Evolutionary conservation across 495 filamentous ascomycete genomes (phyloP).

Genomic region (Xylaria palmicola): DNA sequence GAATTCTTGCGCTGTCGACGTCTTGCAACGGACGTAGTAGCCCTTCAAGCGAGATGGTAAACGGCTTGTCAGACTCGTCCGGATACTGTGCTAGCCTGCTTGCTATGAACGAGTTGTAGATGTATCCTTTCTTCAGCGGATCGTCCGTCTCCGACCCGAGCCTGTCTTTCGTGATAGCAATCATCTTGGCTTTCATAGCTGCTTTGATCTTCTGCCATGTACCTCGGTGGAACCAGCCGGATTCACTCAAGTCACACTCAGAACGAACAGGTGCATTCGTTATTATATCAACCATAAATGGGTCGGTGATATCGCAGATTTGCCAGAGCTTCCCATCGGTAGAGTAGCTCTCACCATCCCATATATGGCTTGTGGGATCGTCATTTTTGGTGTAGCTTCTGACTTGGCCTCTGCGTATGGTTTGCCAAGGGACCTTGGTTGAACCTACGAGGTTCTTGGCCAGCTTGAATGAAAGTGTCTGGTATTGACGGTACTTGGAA

Average conservation of each 20-base stretch:
- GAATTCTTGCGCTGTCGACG: conserved; percentile 17
- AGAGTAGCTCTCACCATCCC: conserved; percentile 68
- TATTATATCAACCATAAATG: conserved; percentile 58
- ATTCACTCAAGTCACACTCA: conserved; percentile 56
- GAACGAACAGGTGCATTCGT: conserved; percentile 43
- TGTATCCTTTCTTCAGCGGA: conserved; percentile 25
- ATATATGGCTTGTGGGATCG: conserved; percentile 63
- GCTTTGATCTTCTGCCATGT: conserved; percentile 76
- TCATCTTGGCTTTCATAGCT: conserved; percentile 82
- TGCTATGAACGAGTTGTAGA: conserved; percentile 29
- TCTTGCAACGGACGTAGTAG: conserved; percentile 29
- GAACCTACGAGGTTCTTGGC: conserved; percentile 43
- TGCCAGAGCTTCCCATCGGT: conserved; percentile 87
- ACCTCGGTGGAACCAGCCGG: conserved; percentile 81
- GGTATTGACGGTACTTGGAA: conserved; percentile 73
- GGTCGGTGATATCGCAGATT: conserved; percentile 86
- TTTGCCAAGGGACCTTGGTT: conserved; percentile 48
- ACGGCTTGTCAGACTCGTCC: conserved; percentile 25
- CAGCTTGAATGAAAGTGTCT: conserved; percentile 78
- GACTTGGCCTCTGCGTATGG: conserved; percentile 32
- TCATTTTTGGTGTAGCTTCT: conserved; percentile 27
- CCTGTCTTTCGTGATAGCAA: conserved; percentile 47
- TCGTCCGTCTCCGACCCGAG: conserved; percentile 54
- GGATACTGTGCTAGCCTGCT: conserved; percentile 22
- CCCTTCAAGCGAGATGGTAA: conserved; percentile 27